Conservation (phyloP, 2,329 filamentous ascomycete genomes). For the Talaromyces piceae region DNA sequence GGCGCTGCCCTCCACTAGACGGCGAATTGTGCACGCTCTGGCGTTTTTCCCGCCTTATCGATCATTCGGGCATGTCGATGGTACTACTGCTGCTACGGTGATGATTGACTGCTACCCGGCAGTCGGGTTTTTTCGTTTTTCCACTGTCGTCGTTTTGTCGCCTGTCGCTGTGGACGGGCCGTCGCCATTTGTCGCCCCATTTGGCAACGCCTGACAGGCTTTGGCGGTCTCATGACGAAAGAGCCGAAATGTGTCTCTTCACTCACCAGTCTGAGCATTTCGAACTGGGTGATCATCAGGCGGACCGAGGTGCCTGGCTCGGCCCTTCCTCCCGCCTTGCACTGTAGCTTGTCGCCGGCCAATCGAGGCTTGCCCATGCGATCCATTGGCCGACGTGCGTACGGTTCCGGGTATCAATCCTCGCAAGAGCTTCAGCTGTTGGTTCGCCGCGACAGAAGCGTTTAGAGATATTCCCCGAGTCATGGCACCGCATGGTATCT, state of each 20-base stretch:
- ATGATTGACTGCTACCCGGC: no score
- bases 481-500: not conserved
- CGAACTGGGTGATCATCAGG: constrained; percentile 8
- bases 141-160: not conserved
- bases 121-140: no score
- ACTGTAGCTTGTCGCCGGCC: constrained; percentile 8
- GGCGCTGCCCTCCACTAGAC: constrained; percentile 2
- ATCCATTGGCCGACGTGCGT: constrained; percentile 2
- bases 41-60: not conserved
- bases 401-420: not conserved
- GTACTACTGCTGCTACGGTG: not conserved
- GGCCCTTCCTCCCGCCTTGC: constrained; percentile 17
- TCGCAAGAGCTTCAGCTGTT: not conserved
- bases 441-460: not conserved
- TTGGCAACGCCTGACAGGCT: not conserved
- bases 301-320: constrained; percentile 14
- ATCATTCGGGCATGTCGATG: not conserved
- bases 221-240: not conserved
- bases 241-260: not conserved
- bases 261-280: not conserved
- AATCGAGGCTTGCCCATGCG: constrained; percentile 5
- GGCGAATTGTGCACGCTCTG: constrained; percentile 6
- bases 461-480: not conserved
- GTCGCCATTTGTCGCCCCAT: not conserved
- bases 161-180: not conserved